Evolutionary conservation across 176 grass and related monocot species (phyloP).

Genomic region (Carex cristatella): DNA sequence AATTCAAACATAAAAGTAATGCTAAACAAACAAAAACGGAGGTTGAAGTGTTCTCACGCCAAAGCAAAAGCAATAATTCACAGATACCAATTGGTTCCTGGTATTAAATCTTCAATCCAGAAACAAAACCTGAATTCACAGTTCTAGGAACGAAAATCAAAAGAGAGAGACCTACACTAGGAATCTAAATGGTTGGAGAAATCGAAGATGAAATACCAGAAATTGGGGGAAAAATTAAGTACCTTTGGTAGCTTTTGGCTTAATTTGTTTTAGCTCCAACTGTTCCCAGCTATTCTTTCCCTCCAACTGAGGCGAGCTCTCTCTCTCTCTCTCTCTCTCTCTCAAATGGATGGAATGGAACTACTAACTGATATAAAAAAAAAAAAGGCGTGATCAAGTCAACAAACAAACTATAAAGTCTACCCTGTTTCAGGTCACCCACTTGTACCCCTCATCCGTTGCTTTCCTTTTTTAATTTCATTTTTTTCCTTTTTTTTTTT

Average conservation of each 20-base stretch:
- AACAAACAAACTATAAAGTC: slow-evolving; percentile 11
- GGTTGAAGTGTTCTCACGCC: not conserved
- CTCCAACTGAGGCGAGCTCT: not conserved
- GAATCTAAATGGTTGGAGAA: not conserved
- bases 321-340: not conserved
- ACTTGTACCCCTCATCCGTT: not conserved
- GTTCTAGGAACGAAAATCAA: not conserved
- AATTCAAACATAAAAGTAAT: not conserved
- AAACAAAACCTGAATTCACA: not conserved
- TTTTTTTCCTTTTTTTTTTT: not conserved
- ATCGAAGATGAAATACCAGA: not conserved
- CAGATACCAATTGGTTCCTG: not conserved
- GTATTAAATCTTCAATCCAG: not conserved
- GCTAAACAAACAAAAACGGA: not conserved
- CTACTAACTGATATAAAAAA: not conserved
- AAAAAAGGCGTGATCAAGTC: not conserved
- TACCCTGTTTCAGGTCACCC: slow-evolving; percentile 7
- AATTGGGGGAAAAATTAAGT: not conserved
- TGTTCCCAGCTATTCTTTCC: slow-evolving; percentile 15
- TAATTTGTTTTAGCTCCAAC: not conserved
- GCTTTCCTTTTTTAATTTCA: not conserved
- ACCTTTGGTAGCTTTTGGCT: not conserved
- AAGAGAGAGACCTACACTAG: not conserved
- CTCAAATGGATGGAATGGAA: not conserved
- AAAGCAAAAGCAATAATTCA: not conserved